Base-by-base conservation (phyloP, 2,329 filamentous ascomycete genomes). In the Neocatenulostroma microsporum region DNA sequence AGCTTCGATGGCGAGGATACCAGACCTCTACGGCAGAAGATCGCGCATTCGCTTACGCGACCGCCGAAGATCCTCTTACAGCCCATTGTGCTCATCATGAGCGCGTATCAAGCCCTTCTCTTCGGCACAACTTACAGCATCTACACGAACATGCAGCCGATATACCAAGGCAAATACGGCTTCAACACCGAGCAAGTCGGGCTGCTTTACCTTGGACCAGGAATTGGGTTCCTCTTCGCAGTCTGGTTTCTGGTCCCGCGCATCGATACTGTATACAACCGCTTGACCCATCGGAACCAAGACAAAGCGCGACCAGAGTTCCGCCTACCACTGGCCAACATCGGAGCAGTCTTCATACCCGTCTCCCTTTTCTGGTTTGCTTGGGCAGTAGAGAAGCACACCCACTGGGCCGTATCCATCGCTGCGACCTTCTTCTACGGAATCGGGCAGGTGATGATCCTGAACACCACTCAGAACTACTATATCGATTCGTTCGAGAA, bases 391-490 rank as follows among this genome's bases (percentile, higher is more conserved):
- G 51, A 68, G 33, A 54, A 48, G 13, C 56, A 62, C 20, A 50
- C 47, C 3, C 64, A 63, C 35, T 70, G 66, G 66, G 47, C 57
- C 20, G 60, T 57, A 2, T 56, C 61, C 4, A 62, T 68, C 21
- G 48, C 59, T 0, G 53, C 60, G 2, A 69, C 64, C 0, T 68
- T 63, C 45, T 68, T 67, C 50, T 72, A 70, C 44, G 70, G 69
- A 10, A 60, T 72, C 13, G 69, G 70, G 2, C 69, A 73, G 37
- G 67, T 74, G 9, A 65, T 69, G 45, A 70, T 72, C 20, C 54
- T 73, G 36, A 73, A 73, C 37, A 62, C 61, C 10, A 68, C 69
- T 12, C 70, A 74, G 36, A 74, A 74, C 35, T 73, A 73, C 50
- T 72, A 71, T 48, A 72, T 73, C 30, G 69, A 72, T 46, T 61